A percentile compares a stretch with the other conserved stretches of the same genome.
These are phyloP conservation scores for Aspergillus sojae DNA, from an alignment of 2,329 filamentous ascomycete species.

Conservation along the genomic window DNA sequence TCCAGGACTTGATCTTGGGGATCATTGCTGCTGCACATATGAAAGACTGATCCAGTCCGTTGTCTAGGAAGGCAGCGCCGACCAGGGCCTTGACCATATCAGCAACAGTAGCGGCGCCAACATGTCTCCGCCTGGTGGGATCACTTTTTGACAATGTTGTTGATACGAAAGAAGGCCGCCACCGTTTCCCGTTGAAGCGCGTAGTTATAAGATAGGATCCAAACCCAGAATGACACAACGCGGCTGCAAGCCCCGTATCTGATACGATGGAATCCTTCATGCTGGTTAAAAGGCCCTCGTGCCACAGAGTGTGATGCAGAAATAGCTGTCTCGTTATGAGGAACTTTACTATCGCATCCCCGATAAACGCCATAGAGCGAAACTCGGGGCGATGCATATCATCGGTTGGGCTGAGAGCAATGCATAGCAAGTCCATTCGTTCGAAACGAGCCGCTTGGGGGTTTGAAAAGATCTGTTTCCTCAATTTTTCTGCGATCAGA, in stretches of 20 bases:
- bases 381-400: neutral
- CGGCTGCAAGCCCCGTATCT: neutral
- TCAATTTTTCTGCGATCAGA: neutral
- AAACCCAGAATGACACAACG: neutral
- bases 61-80: slow-evolving; percentile 4
- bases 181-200: neutral
- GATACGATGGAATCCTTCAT: neutral
- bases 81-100: slow-evolving; percentile 6
- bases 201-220: neutral
- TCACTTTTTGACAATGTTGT: neutral
- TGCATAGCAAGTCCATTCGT: neutral
- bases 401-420: neutral
- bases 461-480: neutral
- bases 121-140: neutral
- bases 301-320: slow-evolving; percentile 8
- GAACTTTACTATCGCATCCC: neutral
- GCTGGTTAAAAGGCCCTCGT: slow-evolving; percentile 4
- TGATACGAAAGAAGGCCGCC: neutral
- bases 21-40: slow-evolving; percentile 6
- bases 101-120: slow-evolving; percentile 4
- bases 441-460: neutral
- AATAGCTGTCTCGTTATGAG: slow-evolving; percentile 8
- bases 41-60: slow-evolving; percentile 2
- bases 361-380: slow-evolving; percentile 3
- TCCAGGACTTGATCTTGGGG: slow-evolving; percentile 7